Evolutionary conservation across 163 green algal species (phyloP), one percentile per base, ranked within the genome.

Genomic region (Picocystis sp.): DNA sequence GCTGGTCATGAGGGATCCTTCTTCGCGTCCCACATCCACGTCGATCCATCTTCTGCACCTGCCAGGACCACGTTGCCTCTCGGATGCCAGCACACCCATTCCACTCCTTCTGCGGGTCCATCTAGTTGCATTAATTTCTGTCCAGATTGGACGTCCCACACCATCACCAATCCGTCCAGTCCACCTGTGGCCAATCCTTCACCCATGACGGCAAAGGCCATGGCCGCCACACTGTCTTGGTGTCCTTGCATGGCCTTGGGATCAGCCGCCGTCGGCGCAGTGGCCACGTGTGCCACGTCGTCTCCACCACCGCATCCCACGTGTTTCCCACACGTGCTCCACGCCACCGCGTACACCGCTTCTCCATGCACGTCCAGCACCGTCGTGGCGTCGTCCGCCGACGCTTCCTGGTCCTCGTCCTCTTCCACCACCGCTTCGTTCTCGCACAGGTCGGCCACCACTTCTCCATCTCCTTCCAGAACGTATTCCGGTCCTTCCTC

Each of bases 11-110:
- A 72, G 88, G 9, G 49, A 60, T 3, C 78, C 89, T 15, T 82
- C 22, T 71, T 52, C 19, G 81, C 85, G 45, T 87, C 82, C 86
- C 86, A 98, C 87, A 98, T 97, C 86, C 86, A 98, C 17, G 70
- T 60, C 1, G 77, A 87, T 67, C 84, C 93, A 72, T 98, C 89
- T 21, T 92, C 83, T 2, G 76, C 80, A 33, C 47, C 89, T 35
- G 81, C 83, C 42, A 95, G 58, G 42, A 98, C 22, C 24, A 98
- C 78, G 41, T 85, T 59, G 15, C 89, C 89, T 11, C 60, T 60
- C 10, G 89, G 87, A 65, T 98, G 89, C 89, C 89, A 98, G 11
- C 29, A 10, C 47, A 96, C 21, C 85, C 87, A 98, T 46, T 95
- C 76, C 13, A 95, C 57, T 19, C 67, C 77, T 3, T 85, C 81